phyloP scores from a whole-genome alignment of 192 early-diverging fungal genomes.

The Borealophlyctis nickersoniae region DNA sequence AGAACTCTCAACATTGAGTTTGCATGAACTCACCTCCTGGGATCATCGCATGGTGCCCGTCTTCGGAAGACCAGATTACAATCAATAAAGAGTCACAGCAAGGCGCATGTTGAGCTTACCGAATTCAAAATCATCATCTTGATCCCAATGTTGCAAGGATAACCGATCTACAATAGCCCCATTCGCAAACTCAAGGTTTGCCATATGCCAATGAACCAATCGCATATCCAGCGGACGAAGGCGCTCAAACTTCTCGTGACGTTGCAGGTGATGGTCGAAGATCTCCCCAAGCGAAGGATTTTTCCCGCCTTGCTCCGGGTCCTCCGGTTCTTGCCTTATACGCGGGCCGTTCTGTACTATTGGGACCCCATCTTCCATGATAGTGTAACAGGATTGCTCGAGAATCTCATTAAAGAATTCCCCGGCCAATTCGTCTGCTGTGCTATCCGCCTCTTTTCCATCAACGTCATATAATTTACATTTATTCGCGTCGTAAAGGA shows the following conservation, averaged over 20 bases:
- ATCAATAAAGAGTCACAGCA: background rate
- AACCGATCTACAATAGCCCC: conserved; percentile 35
- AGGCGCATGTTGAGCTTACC: conserved; percentile 14
- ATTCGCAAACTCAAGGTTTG: conserved; percentile 49
- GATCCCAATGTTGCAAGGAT: conserved; percentile 40
- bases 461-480: conserved; percentile 10
- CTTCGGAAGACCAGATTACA: background rate
- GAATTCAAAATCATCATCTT: conserved; percentile 45
- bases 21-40: conserved; percentile 2
- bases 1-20: conserved; percentile 32
- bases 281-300: conserved; percentile 41
- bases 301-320: background rate
- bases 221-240: conserved; percentile 32
- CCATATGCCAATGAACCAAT: conserved; percentile 47
- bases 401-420: conserved; percentile 41
- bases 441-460: conserved; percentile 21
- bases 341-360: background rate
- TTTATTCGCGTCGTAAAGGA: conserved; percentile 27
- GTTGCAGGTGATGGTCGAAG: conserved; percentile 42
- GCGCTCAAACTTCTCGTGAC: conserved; percentile 28
- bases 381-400: conserved; percentile 27
- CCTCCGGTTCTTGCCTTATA: background rate
- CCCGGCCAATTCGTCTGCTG: conserved; percentile 25
- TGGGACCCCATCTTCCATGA: conserved; percentile 14
- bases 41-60: conserved; percentile 13